These are phyloP conservation scores for Naganishia friedmannii DNA, from an alignment of 768 basidiomycete genomes.

Conservation along the genomic window DNA sequence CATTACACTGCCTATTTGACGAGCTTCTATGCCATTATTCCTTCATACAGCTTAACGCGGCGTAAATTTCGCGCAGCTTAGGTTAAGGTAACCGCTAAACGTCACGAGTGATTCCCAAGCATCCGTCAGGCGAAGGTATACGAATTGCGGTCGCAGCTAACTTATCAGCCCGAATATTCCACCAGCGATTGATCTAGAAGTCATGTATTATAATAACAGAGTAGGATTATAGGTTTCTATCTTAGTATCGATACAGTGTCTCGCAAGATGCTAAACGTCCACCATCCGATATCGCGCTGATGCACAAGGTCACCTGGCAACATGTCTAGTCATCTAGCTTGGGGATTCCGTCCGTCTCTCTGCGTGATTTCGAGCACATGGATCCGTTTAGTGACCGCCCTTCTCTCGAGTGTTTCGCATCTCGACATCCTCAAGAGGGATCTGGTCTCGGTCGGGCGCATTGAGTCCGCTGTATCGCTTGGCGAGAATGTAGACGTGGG, in stretches of 20 bases:
- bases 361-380: background rate
- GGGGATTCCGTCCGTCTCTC: background rate
- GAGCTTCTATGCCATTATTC: too few relatives aligned
- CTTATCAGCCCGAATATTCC: background rate
- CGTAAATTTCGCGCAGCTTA: too few relatives aligned
- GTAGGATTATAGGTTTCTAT: background rate
- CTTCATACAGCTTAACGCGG: too few relatives aligned
- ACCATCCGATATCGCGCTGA: background rate
- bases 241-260: background rate
- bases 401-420: conserved; percentile 26
- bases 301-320: background rate
- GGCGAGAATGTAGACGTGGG: conserved; percentile 19
- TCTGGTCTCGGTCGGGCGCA: conserved; percentile 28
- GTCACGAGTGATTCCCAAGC: background rate
- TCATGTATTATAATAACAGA: background rate
- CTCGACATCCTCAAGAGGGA: conserved; percentile 29
- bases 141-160: background rate
- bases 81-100: too few relatives aligned
- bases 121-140: background rate
- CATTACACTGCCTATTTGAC: too few relatives aligned
- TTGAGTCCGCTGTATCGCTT: conserved; percentile 25
- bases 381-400: conserved; percentile 25
- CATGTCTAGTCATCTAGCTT: background rate
- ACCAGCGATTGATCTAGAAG: too few relatives aligned
- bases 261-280: background rate